phyloP scores from a whole-genome alignment of 345 rosid genomes.

The Brassica cretica region DNA sequence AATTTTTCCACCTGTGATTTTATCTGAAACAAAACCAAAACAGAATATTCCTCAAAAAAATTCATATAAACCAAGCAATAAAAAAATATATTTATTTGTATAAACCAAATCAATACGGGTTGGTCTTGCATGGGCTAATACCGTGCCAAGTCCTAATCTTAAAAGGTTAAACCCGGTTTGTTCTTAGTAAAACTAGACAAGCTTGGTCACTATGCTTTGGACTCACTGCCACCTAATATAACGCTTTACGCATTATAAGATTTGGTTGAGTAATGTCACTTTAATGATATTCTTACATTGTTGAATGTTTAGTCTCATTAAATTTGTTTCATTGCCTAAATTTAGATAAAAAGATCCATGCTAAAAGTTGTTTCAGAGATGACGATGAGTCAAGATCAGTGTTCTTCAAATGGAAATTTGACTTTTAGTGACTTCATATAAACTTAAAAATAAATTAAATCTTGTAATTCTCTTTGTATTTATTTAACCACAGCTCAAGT shows the following conservation, averaged over 20 bases:
- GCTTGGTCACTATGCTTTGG: conserved; percentile 3
- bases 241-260: not conserved
- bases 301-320: conserved; percentile 26
- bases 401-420: conserved; percentile 39
- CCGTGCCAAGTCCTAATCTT: conserved; percentile 5
- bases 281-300: conserved; percentile 20
- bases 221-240: not conserved
- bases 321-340: conserved; percentile 25
- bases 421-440: conserved; percentile 19
- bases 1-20: not conserved
- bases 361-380: conserved; percentile 33
- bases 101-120: not conserved
- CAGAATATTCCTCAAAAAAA: not conserved
- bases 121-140: not conserved
- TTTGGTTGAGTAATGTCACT: conserved; percentile 17
- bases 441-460: not conserved
- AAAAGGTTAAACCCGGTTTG: conserved; percentile 6
- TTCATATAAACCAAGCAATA: not conserved
- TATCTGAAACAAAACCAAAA: not conserved
- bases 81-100: not conserved
- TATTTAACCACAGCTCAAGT: conserved; percentile 9
- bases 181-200: conserved; percentile 8
- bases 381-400: conserved; percentile 34
- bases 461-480: conserved; percentile 10
- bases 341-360: conserved; percentile 23